Evolutionary conservation across 2,329 filamentous ascomycete species (phyloP), one percentile per base, ranked within the genome.

Genomic region (Clathrospora elynae): DNA sequence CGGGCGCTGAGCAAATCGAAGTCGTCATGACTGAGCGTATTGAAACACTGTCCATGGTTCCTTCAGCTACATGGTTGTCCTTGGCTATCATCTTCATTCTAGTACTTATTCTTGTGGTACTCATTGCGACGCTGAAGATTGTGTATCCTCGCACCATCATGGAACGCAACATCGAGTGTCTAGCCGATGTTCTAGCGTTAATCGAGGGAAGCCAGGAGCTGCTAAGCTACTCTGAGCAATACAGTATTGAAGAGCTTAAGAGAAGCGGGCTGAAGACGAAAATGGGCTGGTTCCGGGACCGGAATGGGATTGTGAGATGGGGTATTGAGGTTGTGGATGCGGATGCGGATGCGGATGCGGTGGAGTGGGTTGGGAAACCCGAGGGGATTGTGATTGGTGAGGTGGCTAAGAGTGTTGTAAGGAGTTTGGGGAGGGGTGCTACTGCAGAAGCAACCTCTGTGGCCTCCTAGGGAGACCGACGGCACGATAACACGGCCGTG

Each of bases 241-340:
- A 28, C 7, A 46, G 37, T 5, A 29, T 38, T 1, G 29, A 32
- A 10, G n/a, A 14, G 4, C n/a, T 49, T 4, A 22, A 20, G 23
- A 45, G 35, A 18, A 40, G 19, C 14, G 37, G 32, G 6, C 12
- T 36, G 7, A 36, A 32, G 20, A 51, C 37, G 18, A 41, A 25
- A 20, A 31, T 57, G 25, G 53, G 53, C 0, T 55, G 50, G 53
- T 59, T 57, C 28, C 46, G 17, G 18, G 49, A 44, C 10, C 19
- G 9, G 13, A 26, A 35, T 11, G 53, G 51, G 5, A 17, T 14
- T 3, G 17, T 50, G 6, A 40, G 51, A 28, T 57, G 49, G 53
- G 53, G 51, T 6, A 29, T 55, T 25, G 47, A 58, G 26, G 19
- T 52, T 26, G 35, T 48, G 8, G 51, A 35, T 17, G n/a, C n/a